A percentile compares a stretch with the other conserved stretches of the same genome.
Conservation (phyloP, 768 basidiomycete species). For the Tricholoma sp. region DNA sequence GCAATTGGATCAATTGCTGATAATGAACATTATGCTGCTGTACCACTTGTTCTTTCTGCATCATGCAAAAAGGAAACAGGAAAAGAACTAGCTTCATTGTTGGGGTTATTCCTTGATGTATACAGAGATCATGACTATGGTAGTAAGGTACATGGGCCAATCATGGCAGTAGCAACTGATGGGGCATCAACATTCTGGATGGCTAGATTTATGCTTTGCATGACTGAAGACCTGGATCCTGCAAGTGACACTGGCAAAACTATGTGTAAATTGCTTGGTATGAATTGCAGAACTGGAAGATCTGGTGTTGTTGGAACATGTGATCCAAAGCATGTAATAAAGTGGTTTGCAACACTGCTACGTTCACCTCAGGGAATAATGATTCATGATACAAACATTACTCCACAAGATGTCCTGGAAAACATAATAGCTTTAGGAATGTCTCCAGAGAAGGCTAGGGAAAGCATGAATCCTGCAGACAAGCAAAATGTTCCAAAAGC, state of each 20-base stretch:
- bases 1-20: constrained; percentile 18
- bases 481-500: constrained; percentile 22
- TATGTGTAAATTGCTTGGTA: constrained; percentile 3
- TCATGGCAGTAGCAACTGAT: constrained; percentile 23
- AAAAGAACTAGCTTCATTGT: constrained; percentile 9
- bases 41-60: constrained; percentile 18
- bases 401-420: not conserved
- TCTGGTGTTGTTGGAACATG: constrained; percentile 16
- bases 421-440: not conserved
- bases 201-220: constrained; percentile 14
- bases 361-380: constrained; percentile 14
- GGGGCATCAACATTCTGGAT: constrained; percentile 22
- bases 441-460: constrained; percentile 6
- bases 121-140: constrained; percentile 13
- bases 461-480: constrained; percentile 13
- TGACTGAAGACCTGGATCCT: constrained; percentile 7
- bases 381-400: constrained; percentile 7
- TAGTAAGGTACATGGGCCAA: constrained; percentile 16
- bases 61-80: constrained; percentile 21
- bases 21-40: constrained; percentile 18
- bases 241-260: not conserved
- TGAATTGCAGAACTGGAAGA: constrained; percentile 18
- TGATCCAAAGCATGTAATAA: constrained; percentile 27
- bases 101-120: constrained; percentile 11
- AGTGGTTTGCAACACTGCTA: constrained; percentile 22